A percentile compares a stretch with the other conserved stretches of the same genome.
Conservation (phyloP, 257 asterid species). For the Voacanga thouarsii region DNA sequence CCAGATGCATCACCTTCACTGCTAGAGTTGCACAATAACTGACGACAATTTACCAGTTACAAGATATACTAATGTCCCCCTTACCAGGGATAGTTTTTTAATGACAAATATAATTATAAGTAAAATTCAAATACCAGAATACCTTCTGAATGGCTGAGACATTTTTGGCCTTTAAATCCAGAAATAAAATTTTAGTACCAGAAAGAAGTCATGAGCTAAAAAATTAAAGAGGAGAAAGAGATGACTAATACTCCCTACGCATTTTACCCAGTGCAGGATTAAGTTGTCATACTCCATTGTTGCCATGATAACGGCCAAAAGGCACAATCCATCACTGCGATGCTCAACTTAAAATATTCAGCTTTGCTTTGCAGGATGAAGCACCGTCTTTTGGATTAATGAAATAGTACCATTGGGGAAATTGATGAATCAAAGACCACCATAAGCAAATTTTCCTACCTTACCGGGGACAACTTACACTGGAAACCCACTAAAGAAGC, state of each 20-base stretch:
- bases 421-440: constrained; percentile 31
- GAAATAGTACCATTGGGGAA: constrained; percentile 29
- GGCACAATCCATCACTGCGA: constrained; percentile 50
- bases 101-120: constrained; percentile 32
- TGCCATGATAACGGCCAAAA: constrained; percentile 62
- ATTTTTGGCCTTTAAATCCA: constrained; percentile 77
- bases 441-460: constrained; percentile 35
- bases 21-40: constrained; percentile 76
- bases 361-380: constrained; percentile 57
- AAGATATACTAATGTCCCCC: constrained; percentile 84
- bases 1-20: constrained; percentile 93
- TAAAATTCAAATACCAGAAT: constrained; percentile 54
- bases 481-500: constrained; percentile 31
- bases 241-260: constrained; percentile 58
- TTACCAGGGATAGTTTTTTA: constrained; percentile 84
- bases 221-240: constrained; percentile 51
- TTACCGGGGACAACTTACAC: constrained; percentile 52
- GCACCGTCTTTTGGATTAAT: constrained; percentile 40
- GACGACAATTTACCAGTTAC: constrained; percentile 79
- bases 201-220: constrained; percentile 44
- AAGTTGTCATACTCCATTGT: constrained; percentile 48
- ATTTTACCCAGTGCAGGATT: constrained; percentile 72
- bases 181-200: constrained; percentile 67
- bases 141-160: constrained; percentile 72
- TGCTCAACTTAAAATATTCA: constrained; percentile 45